These are phyloP conservation scores for Aristolochia contorta DNA, from an alignment of 164 flowering plant genomes.

Conservation along the genomic window DNA sequence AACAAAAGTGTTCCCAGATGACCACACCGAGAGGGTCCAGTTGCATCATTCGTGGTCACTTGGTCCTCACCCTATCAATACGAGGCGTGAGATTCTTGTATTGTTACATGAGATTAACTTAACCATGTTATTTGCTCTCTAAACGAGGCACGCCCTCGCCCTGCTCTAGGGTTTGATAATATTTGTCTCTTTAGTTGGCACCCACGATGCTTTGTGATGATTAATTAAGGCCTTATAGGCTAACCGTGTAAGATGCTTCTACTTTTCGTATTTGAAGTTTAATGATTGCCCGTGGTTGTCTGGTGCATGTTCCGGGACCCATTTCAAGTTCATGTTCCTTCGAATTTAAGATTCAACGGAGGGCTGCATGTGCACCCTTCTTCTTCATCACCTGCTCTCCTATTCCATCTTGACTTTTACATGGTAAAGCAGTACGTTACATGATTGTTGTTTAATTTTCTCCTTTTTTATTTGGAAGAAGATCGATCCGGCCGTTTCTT, in stretches of 20 bases:
- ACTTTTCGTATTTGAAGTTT: not conserved
- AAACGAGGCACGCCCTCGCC: too few species aligned
- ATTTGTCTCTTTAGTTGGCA: too few species aligned
- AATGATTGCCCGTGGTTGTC: not conserved
- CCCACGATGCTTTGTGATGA: not conserved
- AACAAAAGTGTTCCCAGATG: too few species aligned
- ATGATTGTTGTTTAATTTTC: not conserved
- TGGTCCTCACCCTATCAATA: too few species aligned
- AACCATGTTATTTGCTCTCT: too few species aligned
- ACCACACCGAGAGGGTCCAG: too few species aligned
- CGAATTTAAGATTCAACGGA: conserved; percentile 5
- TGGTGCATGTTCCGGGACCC: not conserved
- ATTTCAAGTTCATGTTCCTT: conserved; percentile 5
- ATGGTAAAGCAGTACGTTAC: not conserved
- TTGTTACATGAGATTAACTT: too few species aligned
- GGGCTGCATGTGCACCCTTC: conserved; percentile 8
- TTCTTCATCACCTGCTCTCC: not conserved
- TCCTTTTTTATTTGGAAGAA: not conserved
- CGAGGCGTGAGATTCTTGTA: too few species aligned
- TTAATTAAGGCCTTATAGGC: not conserved
- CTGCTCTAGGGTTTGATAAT: too few species aligned
- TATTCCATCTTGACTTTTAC: not conserved
- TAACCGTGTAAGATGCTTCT: not conserved
- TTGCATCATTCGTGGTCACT: too few species aligned
- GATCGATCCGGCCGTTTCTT: not conserved